These are phyloP conservation scores for Cucumis melo DNA, from an alignment of 306 rosid species.

Conservation along the genomic window DNA sequence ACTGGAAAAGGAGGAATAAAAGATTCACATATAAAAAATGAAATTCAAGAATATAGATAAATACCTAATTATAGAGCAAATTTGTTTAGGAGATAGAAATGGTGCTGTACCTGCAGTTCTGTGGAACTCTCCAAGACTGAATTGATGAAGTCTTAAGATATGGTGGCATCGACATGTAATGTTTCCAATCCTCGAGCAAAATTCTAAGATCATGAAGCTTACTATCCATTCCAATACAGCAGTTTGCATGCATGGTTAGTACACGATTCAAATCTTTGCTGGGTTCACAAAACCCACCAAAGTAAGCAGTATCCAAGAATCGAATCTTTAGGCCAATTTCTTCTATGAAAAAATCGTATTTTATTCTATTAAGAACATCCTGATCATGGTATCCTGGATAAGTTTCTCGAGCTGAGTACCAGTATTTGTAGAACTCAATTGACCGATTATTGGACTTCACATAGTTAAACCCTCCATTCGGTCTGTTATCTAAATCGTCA, in stretches of 20 bases:
- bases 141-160: constrained; percentile 39
- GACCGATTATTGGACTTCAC: constrained; percentile 79
- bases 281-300: constrained; percentile 95
- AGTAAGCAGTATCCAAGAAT: constrained; percentile 77
- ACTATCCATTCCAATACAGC: constrained; percentile 71
- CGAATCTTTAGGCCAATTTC: constrained; percentile 52
- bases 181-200: constrained; percentile 84
- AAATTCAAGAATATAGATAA: not conserved
- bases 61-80: not conserved
- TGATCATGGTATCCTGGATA: constrained; percentile 90
- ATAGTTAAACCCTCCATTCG: constrained; percentile 89
- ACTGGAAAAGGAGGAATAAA: not conserved
- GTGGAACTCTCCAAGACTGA: constrained; percentile 79
- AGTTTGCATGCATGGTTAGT: constrained; percentile 96
- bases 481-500: constrained; percentile 51
- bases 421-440: constrained; percentile 67
- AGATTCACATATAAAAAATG: not conserved
- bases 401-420: constrained; percentile 64
- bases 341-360: constrained; percentile 42
- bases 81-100: not conserved
- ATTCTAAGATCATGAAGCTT: constrained; percentile 81
- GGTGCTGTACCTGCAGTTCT: constrained; percentile 53
- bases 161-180: constrained; percentile 56
- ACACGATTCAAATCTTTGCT: constrained; percentile 85
- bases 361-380: constrained; percentile 85